phyloP scores from a whole-genome alignment of 306 rosid genomes.

The Hippophae rhamnoides region DNA sequence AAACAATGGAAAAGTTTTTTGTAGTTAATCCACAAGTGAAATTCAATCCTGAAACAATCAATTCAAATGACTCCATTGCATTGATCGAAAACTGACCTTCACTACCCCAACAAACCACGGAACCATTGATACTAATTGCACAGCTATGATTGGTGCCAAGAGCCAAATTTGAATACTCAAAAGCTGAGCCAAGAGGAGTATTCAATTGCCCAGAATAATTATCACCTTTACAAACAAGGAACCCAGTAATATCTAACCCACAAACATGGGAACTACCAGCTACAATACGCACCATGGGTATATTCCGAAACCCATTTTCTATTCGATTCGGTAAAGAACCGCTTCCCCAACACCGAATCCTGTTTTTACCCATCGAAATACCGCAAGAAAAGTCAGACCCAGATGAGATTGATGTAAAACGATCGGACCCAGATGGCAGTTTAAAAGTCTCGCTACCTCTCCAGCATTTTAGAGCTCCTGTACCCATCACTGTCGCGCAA shows the following conservation, averaged over 20 bases:
- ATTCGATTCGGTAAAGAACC: conserved; percentile 15
- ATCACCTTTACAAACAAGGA: conserved; percentile 47
- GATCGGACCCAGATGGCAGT: conserved; percentile 22
- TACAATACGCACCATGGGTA: conserved; percentile 41
- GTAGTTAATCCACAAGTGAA: conserved; percentile 66
- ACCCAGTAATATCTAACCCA: conserved; percentile 53
- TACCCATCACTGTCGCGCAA: conserved; percentile 44
- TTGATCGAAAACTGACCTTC: conserved; percentile 27
- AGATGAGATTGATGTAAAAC: conserved; percentile 54
- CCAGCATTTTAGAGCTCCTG: conserved; percentile 54
- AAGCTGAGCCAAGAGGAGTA: conserved; percentile 32
- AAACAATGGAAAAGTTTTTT: conserved; percentile 36
- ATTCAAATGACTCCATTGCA: conserved; percentile 37
- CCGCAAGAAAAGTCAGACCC: conserved; percentile 85
- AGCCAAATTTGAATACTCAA: conserved; percentile 36
- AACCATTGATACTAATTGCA: conserved; percentile 41
- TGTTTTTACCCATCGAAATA: conserved; percentile 14
- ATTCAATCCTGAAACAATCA: conserved; percentile 57
- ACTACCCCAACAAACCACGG: conserved; percentile 76
- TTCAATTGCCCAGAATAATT: conserved; percentile 46
- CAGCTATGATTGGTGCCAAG: conserved; percentile 69
- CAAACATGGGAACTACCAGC: conserved; percentile 69
- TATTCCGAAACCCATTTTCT: conserved; percentile 34
- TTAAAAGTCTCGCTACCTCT: conserved; percentile 10
- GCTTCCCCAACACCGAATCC: conserved; percentile 65